Base-by-base conservation (phyloP, 352 stramenopile species). In the Pythium sukuiense region DNA sequence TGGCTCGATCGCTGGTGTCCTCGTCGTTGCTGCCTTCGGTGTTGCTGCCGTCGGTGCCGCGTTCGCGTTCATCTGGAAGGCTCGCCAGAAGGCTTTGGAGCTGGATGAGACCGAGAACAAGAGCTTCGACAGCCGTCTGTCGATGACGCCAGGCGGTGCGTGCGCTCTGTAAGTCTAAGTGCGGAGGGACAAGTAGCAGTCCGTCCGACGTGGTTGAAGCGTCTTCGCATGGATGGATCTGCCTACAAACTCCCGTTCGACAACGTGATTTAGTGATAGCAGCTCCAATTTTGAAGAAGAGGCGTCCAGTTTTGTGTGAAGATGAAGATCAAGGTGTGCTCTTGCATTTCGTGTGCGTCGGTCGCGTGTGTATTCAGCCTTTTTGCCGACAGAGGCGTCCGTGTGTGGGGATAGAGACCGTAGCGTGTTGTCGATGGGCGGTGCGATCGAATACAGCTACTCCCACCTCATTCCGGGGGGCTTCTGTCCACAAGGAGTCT, bases 51-150 rank as follows among this genome's bases (percentile, higher is more conserved):
- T 78, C 16, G 43, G 84, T 50, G 74, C 76, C n/a, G 83, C 83
- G 1, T 88, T 88, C 57, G 83, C 76, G 27, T 91, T 91, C 77
- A 89, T 91, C 72, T 91, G 88, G 76, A 81, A 88, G 76, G 74
- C 79, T 32, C 83, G 83, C 69, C 77, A 89, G 73, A 85, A 83
- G 59, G 83, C 83, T 2, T 60, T 79, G 43, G 76, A 85, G 63
- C 71, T 91, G 8, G 83, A 87, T 33, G 67, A 72, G 30, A 60
- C 66, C 63, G 67, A 72, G 33, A 62, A 68, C 63, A 90, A 90
- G 79, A 68, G 65, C 67, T 59, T 79, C 53, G 69, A 82, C 46
- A 71, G 45, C 45, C 45, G 63, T 61, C 75, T 82, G 14, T 59
- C 77, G 39, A 65, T 88, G 59, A 88, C 81, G 24, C 81, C 81